phyloP scores from a whole-genome alignment of 2,329 filamentous ascomycete genomes.

The Ascochyta viciae-villosae region DNA sequence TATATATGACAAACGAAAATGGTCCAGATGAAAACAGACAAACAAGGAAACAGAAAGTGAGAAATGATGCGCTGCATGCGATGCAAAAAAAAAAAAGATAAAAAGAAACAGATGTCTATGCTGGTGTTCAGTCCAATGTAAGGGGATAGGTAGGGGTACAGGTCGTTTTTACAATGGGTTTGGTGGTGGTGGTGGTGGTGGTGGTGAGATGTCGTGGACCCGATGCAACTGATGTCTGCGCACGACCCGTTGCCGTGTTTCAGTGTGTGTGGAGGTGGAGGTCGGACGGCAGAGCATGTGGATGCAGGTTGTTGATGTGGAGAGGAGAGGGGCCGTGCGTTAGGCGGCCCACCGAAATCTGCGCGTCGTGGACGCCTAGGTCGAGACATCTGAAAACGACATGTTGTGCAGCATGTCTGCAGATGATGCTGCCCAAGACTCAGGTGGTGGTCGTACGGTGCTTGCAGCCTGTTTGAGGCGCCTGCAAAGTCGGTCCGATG shows the following conservation, averaged over 20 bases:
- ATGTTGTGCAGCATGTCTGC: background rate
- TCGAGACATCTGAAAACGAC: background rate
- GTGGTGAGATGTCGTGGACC: background rate
- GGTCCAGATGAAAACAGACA: background rate
- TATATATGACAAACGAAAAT: constrained; percentile 14
- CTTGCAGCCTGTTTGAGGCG: background rate
- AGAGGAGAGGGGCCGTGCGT: background rate
- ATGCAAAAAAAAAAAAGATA: too few species aligned
- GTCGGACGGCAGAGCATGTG: background rate
- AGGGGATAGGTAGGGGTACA: background rate
- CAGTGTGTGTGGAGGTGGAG: constrained; percentile 10
- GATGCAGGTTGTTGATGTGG: background rate
- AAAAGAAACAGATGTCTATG: background rate
- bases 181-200: background rate
- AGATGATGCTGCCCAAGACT: background rate
- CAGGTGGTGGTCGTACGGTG: background rate
- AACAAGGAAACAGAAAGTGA: background rate
- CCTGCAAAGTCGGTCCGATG: background rate
- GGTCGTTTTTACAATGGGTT: background rate
- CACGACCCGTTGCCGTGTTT: background rate
- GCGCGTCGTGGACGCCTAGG: constrained; percentile 4
- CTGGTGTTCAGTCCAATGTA: background rate
- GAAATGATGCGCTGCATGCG: background rate
- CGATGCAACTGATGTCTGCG: background rate
- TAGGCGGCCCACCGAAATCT: constrained; percentile 6